Base-by-base conservation (phyloP, 345 rosid genomes). In the Rhizophora mangle region DNA sequence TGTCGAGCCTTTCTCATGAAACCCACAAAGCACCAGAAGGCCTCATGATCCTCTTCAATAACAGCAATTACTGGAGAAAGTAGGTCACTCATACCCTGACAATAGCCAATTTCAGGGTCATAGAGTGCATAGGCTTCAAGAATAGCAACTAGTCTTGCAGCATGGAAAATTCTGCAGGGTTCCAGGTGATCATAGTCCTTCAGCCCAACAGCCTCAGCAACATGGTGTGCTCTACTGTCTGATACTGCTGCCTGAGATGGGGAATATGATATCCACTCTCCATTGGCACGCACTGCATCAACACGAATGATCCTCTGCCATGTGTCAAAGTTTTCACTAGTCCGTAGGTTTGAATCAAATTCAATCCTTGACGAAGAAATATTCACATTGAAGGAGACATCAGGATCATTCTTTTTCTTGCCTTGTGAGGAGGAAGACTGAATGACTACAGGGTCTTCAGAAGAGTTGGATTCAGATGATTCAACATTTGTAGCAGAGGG, bases 31-130 rank as follows among this genome's bases (percentile, higher is more conserved):
- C 99, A 92, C 97, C 99, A 95, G 74, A 87, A 96, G 32, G 98
- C 99, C 67, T 86, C 96, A 30, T 90, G 82, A 80, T 96, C 99
- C 68, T 90, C 96, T 0, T 86, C 46, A 53, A 96, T 82, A 53
- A 86, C 91, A 1, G 93, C 56, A 64, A 92, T 80, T 76, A 96
- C 88, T 27, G 99, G 99, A 64, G 98, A 87, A 58, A 96, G 98
- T 47, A 96, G 84, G 74, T 92, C 98, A 47, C 98, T 92, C 99
- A 96, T 96, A 61, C 99, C 99, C 82, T 96, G 99, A 80, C 99
- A 96, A 70, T 96, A 96, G 37, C 99, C 99, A 61, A 89, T 92
- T 73, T 95, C 97, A 43, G 94, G 85, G 81, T 95, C 98, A 62
- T 90, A 81, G 30, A 92, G 72, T 2, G 97, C 90, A 64, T 96